phyloP scores from a whole-genome alignment of 768 basidiomycete genomes.

The Auriscalpium orientale region DNA sequence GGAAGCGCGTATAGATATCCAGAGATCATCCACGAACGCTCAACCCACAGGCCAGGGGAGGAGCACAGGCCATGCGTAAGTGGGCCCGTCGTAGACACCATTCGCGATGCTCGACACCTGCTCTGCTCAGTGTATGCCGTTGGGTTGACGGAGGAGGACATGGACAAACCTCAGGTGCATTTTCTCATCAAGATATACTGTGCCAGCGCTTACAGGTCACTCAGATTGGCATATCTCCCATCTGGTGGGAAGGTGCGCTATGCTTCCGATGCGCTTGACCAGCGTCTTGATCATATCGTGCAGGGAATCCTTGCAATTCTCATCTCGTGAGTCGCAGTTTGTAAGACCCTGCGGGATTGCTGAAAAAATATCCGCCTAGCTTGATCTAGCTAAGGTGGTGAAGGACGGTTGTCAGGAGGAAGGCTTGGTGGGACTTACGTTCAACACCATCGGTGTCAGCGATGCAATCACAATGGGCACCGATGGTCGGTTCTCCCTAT shows the following conservation, averaged over 20 bases:
- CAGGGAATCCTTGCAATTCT: conserved; percentile 81
- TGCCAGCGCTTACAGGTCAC: conserved; percentile 6
- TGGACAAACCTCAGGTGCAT: conserved; percentile 72
- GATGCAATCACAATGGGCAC: conserved; percentile 90
- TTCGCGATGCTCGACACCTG: not conserved
- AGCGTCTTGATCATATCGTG: not conserved
- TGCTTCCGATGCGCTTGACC: not conserved
- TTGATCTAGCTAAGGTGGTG: conserved; percentile 70
- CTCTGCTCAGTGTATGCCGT: conserved; percentile 60
- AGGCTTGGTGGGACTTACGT: conserved; percentile 72
- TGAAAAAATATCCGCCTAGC: conserved; percentile 33
- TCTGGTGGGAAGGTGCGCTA: conserved; percentile 86
- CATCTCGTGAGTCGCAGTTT: conserved; percentile 50
- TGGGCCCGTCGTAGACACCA: conserved; percentile 3
- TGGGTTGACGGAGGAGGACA: conserved; percentile 70
- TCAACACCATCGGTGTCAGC: conserved; percentile 81
- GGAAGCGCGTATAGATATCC: not conserved
- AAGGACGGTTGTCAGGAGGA: conserved; percentile 81
- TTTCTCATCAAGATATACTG: not conserved
- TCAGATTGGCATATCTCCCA: conserved; percentile 79
- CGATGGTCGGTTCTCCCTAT: conserved; percentile 46
- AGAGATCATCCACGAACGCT: not conserved
- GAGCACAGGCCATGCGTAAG: conserved; percentile 83
- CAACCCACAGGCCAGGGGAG: conserved; percentile 45
- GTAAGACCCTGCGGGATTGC: not conserved